A percentile compares a stretch with the other conserved stretches of the same genome.
phyloP scores from a whole-genome alignment of 1,284 basidiomycete species.

The Pseudozyma flocculosa region DNA sequence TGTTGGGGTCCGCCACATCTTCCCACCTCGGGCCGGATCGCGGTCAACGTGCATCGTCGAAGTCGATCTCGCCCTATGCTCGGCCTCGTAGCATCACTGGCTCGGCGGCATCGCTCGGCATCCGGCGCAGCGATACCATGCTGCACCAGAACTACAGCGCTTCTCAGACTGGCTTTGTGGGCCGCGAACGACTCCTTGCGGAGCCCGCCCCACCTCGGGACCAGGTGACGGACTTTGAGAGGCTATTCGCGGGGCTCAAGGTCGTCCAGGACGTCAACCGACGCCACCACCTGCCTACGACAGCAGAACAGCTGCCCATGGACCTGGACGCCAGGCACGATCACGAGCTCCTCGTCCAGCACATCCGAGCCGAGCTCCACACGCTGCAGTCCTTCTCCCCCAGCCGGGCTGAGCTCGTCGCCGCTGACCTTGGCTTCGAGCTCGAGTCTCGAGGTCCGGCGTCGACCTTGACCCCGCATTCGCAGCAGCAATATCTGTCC shows the following conservation, averaged over 20 bases:
- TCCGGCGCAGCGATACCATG: no score
- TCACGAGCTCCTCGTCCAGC: constrained; percentile 6
- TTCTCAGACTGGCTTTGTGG: no score
- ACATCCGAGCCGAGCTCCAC: constrained; percentile 21
- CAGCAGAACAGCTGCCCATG: constrained; percentile 13
- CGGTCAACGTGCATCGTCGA: no score
- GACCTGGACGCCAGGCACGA: constrained; percentile 12
- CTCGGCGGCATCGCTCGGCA: no score
- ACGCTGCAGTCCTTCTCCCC: constrained; percentile 20
- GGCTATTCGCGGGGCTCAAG: constrained; percentile 18
- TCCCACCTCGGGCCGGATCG: no score
- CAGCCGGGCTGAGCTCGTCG: constrained; percentile 17
- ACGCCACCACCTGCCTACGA: constrained; percentile 13
- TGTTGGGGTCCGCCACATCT: no score
- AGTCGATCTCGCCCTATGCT: no score
- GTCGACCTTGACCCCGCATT: constrained; percentile 1
- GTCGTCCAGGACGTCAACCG: constrained; percentile 30
- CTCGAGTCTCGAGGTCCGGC: not conserved
- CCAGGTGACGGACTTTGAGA: constrained; percentile 10
- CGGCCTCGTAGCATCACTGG: no score
- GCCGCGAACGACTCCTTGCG: no score
- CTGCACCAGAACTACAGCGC: no score
- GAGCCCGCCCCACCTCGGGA: no score
- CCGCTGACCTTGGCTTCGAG: constrained; percentile 12
- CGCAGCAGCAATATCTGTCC: not conserved